Base-by-base conservation (phyloP, 1,139 yeast genomes). In the Spencermartinsiella ligniputridi region DNA sequence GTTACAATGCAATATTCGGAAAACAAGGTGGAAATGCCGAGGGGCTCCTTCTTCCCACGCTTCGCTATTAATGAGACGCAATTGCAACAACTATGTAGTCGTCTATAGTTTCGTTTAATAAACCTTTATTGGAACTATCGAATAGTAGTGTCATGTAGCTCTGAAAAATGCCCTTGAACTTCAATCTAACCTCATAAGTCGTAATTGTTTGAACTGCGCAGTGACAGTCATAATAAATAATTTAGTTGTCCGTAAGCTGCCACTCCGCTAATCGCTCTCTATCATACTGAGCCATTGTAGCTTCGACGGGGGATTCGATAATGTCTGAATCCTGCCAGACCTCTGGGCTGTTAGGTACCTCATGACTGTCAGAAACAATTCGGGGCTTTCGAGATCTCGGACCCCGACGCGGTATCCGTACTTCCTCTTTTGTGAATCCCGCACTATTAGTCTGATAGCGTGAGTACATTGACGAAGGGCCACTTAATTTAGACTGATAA, bases 391-490 rank as follows among this genome's bases (percentile, higher is more conserved):
- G 34, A 22, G 20, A 21, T 37, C 11, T 19, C 33, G 34, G 50
- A 38, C 29, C 32, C 8, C n/a, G 8, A 27, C 32, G 32, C 15
- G 32, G 32, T 15, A 9, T 5, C 12, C 32, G 8, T 5, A n/a
- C 32, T n/a, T 27, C 32, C n/a, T 51, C 53, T 34, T 44, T 39
- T 8, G 54, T 45, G 39, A 51, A 51, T 13, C 54, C 54, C 6
- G 54, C 54, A 37, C 53, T 48, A n/a, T 47, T 40, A 21, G 49
- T 49, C 21, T 47, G 47, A 29, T 42, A 40, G 33, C 43, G 39
- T 27, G 41, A 34, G 18, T 25, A 33, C 20, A 36, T 40, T 13
- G 44, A 48, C 1, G 41, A 41, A 17, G 45, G 41, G 15, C 48
- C 42, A 18, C 51, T 46, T 9, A 32, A n/a, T 29, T 39, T 41